Percentiles rank a stretch among this genome's conserved stretches.
Evolutionary conservation across 495 filamentous ascomycete species (phyloP).

Genomic region (Penicillium chermesinum): DNA sequence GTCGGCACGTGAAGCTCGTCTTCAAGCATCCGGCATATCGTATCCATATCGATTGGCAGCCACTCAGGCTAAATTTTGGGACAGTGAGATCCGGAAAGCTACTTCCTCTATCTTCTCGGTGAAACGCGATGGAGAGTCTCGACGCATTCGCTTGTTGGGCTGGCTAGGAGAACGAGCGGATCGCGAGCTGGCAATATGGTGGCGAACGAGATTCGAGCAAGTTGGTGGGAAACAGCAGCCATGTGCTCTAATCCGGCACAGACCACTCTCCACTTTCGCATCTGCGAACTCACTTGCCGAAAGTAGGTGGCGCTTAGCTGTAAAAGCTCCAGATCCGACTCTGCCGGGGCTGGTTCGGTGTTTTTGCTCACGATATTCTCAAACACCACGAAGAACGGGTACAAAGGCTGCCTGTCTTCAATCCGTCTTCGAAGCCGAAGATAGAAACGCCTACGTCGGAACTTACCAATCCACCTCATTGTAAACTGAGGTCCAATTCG

Average conservation of each 20-base stretch:
- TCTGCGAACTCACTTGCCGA: constrained; percentile 7
- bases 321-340: constrained; percentile 7
- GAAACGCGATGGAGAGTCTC: neutral
- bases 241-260: constrained; percentile 10
- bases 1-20: neutral
- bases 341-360: neutral
- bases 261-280: constrained; percentile 2
- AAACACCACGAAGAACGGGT: constrained; percentile 19
- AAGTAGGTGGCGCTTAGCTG: constrained; percentile 5
- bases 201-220: constrained; percentile 7
- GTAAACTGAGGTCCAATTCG: constrained; percentile 19
- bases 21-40: constrained; percentile 6
- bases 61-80: too few relatives aligned
- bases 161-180: neutral
- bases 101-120: neutral
- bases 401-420: constrained; percentile 16
- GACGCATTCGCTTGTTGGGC: neutral
- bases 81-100: constrained; percentile 1
- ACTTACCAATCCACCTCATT: constrained; percentile 19
- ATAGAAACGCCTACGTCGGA: too few relatives aligned
- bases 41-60: constrained; percentile 6
- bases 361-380: constrained; percentile 7
- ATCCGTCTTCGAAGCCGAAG: too few relatives aligned
- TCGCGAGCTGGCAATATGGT: neutral
- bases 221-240: constrained; percentile 7